phyloP scores from a whole-genome alignment of 495 filamentous ascomycete genomes.

The Tetracladium marchalianum region DNA sequence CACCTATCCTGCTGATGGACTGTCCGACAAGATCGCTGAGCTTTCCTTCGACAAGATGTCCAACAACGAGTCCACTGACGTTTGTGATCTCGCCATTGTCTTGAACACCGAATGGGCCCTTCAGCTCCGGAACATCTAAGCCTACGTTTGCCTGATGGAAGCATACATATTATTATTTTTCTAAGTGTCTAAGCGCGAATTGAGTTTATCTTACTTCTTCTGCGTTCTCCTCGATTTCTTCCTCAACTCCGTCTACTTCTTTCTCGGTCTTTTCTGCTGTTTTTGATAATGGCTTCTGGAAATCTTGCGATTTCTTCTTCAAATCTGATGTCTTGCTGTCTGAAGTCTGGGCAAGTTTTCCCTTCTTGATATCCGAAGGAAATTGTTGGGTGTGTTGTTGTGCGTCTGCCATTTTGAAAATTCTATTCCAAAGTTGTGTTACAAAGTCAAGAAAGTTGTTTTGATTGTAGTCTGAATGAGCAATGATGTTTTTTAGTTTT shows the following conservation, averaged over 20 bases:
- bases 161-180: conserved; percentile 15
- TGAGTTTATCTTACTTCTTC: conserved; percentile 11
- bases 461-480: no score
- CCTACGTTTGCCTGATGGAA: conserved; percentile 13
- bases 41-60: conserved; percentile 49
- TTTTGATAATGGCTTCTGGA: not conserved
- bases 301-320: no score
- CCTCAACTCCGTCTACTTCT: conserved; percentile 4
- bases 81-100: conserved; percentile 45
- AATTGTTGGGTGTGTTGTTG: no score
- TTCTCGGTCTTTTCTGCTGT: not conserved
- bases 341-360: no score
- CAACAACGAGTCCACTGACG: conserved; percentile 43
- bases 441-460: no score
- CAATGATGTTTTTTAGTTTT: no score
- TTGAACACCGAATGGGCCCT: conserved; percentile 36
- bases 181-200: conserved; percentile 20
- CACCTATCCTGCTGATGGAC: conserved; percentile 50
- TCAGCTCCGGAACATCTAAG: conserved; percentile 11
- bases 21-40: conserved; percentile 51
- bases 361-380: no score
- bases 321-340: no score
- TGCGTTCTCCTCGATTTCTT: conserved; percentile 4
- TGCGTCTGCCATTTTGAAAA: no score
- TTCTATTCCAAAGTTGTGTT: no score